Base-by-base conservation (phyloP, 2,329 filamentous ascomycete genomes). In the Neofusicoccum kwambonambiense region DNA sequence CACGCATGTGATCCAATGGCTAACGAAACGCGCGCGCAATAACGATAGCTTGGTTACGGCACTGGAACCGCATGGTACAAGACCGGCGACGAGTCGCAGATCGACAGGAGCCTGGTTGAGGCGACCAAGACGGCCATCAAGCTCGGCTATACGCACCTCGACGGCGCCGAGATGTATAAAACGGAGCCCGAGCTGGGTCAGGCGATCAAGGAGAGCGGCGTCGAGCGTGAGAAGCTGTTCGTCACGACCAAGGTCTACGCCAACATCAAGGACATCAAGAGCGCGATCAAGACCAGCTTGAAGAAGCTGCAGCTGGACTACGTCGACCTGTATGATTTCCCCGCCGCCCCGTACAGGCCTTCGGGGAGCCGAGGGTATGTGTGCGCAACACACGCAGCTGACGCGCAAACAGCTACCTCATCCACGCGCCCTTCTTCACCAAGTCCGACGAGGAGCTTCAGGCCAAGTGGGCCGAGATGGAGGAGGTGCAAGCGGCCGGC, bases 121-220 rank as follows among this genome's bases (percentile, higher is more conserved):
- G 76, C 79, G 0, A 79, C 84, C 50, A 84, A 89, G 64, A 83
- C 79, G 68, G 90, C 90, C 37, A 89, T 92, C 70, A 83, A 85
- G 63, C 76, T 86, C n/a, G 90, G 89, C 27, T 93, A 88, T 75
- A 82, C 83, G 65, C 90, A 93, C 72, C 81, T 93, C 3, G 91
- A 94, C 74, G 87, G 90, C 49, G 91, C 91, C 19, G 88, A 93
- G 80, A 78, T 82, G 66, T 84, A 84, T 76, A 81, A 82, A 68
- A 84, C 81, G 2, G 82, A 84, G 69, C 74, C 76, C 3, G 82
- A 84, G 70, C 77, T 83, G 15, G 81, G 82, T 11, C 75, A 73
- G 8, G 82, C 78, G 22, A 83, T 84, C 72, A 78, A 79, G 62
- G 76, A 79, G 66, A 75, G 76, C 50, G 78, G 77, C 15, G 76